Percentiles rank a stretch among this genome's conserved stretches.
phyloP scores from a whole-genome alignment of 1,284 basidiomycete species.

The Lentinula novae-zelandiae region DNA sequence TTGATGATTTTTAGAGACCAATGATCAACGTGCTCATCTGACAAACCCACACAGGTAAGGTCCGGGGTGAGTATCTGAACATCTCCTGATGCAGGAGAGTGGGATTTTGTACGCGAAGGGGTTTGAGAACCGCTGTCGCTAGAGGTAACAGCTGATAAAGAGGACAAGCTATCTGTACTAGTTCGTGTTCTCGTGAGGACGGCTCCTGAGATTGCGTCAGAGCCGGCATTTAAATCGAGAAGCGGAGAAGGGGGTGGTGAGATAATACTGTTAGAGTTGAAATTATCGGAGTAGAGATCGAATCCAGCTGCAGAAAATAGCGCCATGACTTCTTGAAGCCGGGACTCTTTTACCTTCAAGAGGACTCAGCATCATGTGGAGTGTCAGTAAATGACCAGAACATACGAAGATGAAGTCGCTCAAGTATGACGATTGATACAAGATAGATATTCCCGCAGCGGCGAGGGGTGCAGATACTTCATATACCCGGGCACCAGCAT shows the following conservation, averaged over 20 bases:
- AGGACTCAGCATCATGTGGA: slow-evolving; percentile 6
- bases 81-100: slow-evolving; percentile 44
- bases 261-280: slow-evolving; percentile 33
- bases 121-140: slow-evolving; percentile 6
- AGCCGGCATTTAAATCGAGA: not conserved
- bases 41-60: slow-evolving; percentile 54
- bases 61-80: slow-evolving; percentile 50
- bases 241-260: slow-evolving; percentile 31
- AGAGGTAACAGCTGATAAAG: not conserved
- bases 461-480: slow-evolving; percentile 78
- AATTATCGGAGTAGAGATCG: slow-evolving; percentile 55
- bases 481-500: slow-evolving; percentile 69
- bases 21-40: slow-evolving; percentile 60
- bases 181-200: slow-evolving; percentile 9
- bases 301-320: slow-evolving; percentile 62
- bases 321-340: slow-evolving; percentile 57
- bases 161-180: slow-evolving; percentile 1
- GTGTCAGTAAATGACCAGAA: slow-evolving; percentile 11
- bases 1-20: slow-evolving; percentile 75
- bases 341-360: slow-evolving; percentile 59
- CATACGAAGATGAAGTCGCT: slow-evolving; percentile 81
- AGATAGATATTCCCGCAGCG: slow-evolving; percentile 75
- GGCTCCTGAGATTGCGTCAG: not conserved
- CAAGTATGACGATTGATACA: slow-evolving; percentile 84
- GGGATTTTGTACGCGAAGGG: slow-evolving; percentile 32